Base-by-base conservation (phyloP, 169 alveolate species). In the Cystoisospora suis region DNA sequence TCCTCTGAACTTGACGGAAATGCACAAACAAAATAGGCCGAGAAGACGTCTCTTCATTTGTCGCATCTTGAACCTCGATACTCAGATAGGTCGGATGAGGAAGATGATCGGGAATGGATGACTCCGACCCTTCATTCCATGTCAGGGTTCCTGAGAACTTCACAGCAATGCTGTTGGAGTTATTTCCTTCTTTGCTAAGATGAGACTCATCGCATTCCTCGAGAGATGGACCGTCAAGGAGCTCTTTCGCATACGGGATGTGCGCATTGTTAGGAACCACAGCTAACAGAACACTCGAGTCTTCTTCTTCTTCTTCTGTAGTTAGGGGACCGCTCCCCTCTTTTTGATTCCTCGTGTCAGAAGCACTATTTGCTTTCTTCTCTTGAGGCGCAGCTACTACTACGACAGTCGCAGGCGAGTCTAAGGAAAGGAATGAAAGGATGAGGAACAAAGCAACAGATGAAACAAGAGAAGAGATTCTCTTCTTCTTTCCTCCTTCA, bases 21-120 rank as follows among this genome's bases (percentile, higher is more conserved):
- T 53, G 23, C 3, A 72, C 56, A 56, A 38, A 72, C 27, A 72
- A 56, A 38, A 72, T 34, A 23, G 83, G 83, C n/a, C 83, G 83
- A 40, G 36, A 46, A 40, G 4, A 46, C 56, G 7, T 72, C 32
- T 34, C 83, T 9, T 72, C 83, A 23, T 3, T 38, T 46, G 56
- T 72, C 3, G 83, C 83, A 38, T 72, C 83, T 38, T 72, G 83
- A n/a, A 72, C 58, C 83, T 72, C 83, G 42, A 72, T 72, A 0
- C 58, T 72, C 12, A 72, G 83, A 5, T 17, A 32, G 3, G 83
- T 72, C 1, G 83, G 2, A 15, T 34, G 36, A 3, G 83, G 53
- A 4, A 72, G 53, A 23, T 1, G 4, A 3, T 1, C 53, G 0
- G 83, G 83, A 34, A 3, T 40, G 6, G 7, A 17, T 34, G 0